phyloP scores from a whole-genome alignment of 164 flowering plant genomes.

The Protea cynaroides region DNA sequence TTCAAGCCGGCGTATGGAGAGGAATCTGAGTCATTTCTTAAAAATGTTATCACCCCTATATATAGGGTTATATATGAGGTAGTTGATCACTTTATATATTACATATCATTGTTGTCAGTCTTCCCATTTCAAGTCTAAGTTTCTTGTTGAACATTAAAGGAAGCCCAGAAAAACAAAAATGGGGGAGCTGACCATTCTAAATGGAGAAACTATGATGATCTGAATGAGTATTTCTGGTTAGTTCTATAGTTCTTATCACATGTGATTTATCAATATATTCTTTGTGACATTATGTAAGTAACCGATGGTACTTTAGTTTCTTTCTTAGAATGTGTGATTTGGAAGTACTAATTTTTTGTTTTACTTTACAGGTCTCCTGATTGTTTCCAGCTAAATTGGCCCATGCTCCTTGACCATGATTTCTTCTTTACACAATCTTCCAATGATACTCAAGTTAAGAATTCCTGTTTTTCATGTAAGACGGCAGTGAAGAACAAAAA shows the following conservation, averaged over 20 bases:
- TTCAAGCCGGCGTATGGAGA: constrained; percentile 70
- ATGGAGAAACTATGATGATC: constrained; percentile 98
- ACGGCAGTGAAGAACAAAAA: constrained; percentile 14
- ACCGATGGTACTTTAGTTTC: constrained; percentile 5
- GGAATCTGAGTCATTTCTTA: constrained; percentile 65
- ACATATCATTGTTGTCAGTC: neutral
- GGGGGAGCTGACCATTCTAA: constrained; percentile 80
- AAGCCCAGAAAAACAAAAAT: constrained; percentile 62
- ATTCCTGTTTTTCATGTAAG: constrained; percentile 10
- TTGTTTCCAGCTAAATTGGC: constrained; percentile 75
- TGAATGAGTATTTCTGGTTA: constrained; percentile 95
- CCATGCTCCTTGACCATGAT: constrained; percentile 44
- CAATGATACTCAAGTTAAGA: constrained; percentile 13
- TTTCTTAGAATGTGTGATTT: constrained; percentile 6
- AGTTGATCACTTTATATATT: constrained; percentile 6
- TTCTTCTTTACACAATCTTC: constrained; percentile 37
- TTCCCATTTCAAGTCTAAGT: constrained; percentile 18
- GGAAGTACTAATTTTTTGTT: constrained; percentile 7
- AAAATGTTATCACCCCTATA: constrained; percentile 68
- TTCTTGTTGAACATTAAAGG: constrained; percentile 41
- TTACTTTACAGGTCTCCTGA: constrained; percentile 46
- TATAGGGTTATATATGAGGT: constrained; percentile 78
- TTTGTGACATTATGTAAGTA: neutral
- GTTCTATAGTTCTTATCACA: neutral
- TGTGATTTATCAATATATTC: constrained; percentile 1